Evolutionary conservation across 2,329 filamentous ascomycete genomes (phyloP), one percentile per base, ranked within the genome.

Genomic region (Dactylonectria estremocensis): DNA sequence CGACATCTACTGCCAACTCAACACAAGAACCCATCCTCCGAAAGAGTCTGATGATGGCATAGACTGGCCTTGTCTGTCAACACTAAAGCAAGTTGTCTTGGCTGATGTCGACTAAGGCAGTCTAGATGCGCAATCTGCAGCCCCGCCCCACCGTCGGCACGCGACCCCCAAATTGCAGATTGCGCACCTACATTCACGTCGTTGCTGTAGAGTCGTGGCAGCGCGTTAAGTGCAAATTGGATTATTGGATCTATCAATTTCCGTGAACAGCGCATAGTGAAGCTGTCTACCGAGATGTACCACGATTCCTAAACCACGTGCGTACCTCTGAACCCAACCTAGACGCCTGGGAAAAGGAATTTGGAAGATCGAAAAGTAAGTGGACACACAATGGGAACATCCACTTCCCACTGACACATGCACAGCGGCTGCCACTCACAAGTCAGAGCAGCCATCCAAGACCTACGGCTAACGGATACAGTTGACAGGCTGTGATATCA

Each of bases 141-240:
- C 62, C 55, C 20, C 63, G 52, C 53, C 57, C 56, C 63, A n/a
- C 49, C 52, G 52, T 37, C 28, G 59, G 64, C 64, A 67, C 64
- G 64, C 64, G 64, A 67, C 64, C 53, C 53, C 64, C 52, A 63
- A 59, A 37, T 55, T 48, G n/a, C 28, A 33, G 50, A 49, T 61
- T 66, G 52, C 24, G n/a, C 62, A 48, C 33, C 62, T 55, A 57
- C 57, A 31, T 37, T 37, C 58, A 61, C 46, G 52, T 52, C 49
- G 46, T 40, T 31, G 63, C 45, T 43, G 60, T 56, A 48, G 60
- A 63, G 65, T 67, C 64, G 64, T 67, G 65, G 61, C 65, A 67
- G 45, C 65, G 65, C 65, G 65, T 67, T 56, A 64, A 67, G 65
- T 67, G 65, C 56, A 50, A 40, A 14, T 22, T 40, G 60, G 35